Base-by-base conservation (phyloP, 345 rosid species). In the Corymbia maculata region DNA sequence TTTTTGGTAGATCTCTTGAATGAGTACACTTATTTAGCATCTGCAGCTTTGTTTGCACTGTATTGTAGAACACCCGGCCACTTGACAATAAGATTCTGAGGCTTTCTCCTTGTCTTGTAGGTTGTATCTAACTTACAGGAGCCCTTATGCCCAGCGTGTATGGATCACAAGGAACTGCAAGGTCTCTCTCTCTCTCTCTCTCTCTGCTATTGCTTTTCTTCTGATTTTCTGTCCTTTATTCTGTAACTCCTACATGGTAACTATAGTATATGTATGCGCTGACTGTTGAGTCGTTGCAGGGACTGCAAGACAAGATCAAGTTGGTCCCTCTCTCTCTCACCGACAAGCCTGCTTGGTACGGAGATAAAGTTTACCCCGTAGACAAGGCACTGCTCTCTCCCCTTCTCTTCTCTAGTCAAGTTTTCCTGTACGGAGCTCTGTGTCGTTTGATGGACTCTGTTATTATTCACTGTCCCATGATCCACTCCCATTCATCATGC, bases 161-260 rank as follows among this genome's bases (percentile, higher is more conserved):
- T 96, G 97, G 98, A 96, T 97, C 95, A 95, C 98, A 88, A 93
- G 99, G 89, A 96, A 97, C 89, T 88, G 90, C 88, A 96, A 96
- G 99, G 98, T 47, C 79, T 30, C 79, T 66, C 79, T 30, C 42
- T 64, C 75, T 68, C 70, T n/a, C 75, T 64, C 79, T 32, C 13
- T 68, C 79, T 68, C 47, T 36, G 12, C 3, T 17, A 36, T n/a
- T 53, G 52, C 55, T 85, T 53, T 85, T 51, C 7, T 57, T 82
- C 28, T 42, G 26, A 36, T 61, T 79, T 24, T 52, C 42, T 68
- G 16, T 30, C 30, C 1, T 59, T 49, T 24, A 4, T 53, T 14
- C 12, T 66, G 52, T 2, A 47, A 53, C 57, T 50, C 7, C n/a
- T 30, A 36, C 51, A 57, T 49, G 75, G 28, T 59, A 75, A 57